Conservation (phyloP, 495 filamentous ascomycete species). For the Aspergillus haitiensis region DNA sequence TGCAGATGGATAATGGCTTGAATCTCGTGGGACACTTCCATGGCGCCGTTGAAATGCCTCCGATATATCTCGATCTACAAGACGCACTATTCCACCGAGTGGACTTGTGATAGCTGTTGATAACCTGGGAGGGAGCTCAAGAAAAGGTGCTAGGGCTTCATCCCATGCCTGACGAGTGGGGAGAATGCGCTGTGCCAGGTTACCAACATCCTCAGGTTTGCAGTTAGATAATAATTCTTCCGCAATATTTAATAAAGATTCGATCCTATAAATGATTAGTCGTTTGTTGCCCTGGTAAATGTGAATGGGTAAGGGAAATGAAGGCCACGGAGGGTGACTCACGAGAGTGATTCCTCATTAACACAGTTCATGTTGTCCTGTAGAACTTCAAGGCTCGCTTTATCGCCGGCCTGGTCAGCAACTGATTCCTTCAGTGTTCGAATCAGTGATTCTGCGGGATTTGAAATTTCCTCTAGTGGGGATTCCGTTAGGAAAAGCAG, state of each 20-base stretch:
- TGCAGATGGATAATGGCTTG: constrained; percentile 65
- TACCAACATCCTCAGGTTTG: constrained; percentile 29
- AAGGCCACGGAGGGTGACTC: constrained; percentile 22
- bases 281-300: too few species aligned
- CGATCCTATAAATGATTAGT: constrained; percentile 42
- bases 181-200: constrained; percentile 44
- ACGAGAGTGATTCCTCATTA: constrained; percentile 55
- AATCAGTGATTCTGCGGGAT: constrained; percentile 48
- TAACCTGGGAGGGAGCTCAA: constrained; percentile 55
- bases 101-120: constrained; percentile 71
- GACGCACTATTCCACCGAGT: constrained; percentile 67
- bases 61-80: constrained; percentile 49
- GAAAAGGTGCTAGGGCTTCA: constrained; percentile 56
- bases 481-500: constrained; percentile 60
- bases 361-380: constrained; percentile 50
- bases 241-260: constrained; percentile 55
- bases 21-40: constrained; percentile 55
- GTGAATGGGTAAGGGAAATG: neutral
- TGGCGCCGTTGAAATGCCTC: constrained; percentile 28
- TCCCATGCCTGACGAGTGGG: constrained; percentile 53
- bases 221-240: constrained; percentile 49
- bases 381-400: constrained; percentile 52
- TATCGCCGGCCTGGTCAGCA: constrained; percentile 38
- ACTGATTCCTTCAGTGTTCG: constrained; percentile 40
- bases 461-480: constrained; percentile 52